phyloP scores from a whole-genome alignment of 768 basidiomycete species.

The Lactarius sp. region DNA sequence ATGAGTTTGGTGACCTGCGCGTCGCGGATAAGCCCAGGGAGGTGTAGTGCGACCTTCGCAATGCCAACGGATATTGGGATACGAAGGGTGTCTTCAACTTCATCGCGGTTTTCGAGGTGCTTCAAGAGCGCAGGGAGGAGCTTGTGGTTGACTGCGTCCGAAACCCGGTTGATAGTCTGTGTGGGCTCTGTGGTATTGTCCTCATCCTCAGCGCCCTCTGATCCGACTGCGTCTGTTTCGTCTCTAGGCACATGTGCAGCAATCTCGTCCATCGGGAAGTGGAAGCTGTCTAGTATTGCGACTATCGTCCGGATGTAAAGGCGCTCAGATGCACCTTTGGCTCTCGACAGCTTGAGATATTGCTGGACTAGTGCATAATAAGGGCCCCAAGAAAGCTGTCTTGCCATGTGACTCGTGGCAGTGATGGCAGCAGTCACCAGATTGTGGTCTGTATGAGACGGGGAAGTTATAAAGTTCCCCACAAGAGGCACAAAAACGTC shows the following conservation, averaged over 20 bases:
- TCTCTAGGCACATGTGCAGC: constrained; percentile 33
- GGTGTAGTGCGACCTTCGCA: constrained; percentile 73
- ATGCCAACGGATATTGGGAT: constrained; percentile 88
- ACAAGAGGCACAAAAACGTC: constrained; percentile 88
- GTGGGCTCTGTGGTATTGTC: constrained; percentile 21
- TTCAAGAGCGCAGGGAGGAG: constrained; percentile 76
- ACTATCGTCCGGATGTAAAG: constrained; percentile 84
- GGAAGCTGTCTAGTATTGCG: constrained; percentile 82
- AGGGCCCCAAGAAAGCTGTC: constrained; percentile 73
- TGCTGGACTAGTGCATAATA: constrained; percentile 79
- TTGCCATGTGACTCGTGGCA: constrained; percentile 73
- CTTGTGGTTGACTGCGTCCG: constrained; percentile 68
- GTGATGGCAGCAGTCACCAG: constrained; percentile 86
- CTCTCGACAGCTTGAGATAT: constrained; percentile 64
- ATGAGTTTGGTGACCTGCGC: constrained; percentile 71
- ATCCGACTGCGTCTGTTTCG: constrained; percentile 31
- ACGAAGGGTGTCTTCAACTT: constrained; percentile 77
- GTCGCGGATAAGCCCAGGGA: constrained; percentile 60
- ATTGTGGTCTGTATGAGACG: constrained; percentile 68
- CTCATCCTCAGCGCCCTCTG: constrained; percentile 30
- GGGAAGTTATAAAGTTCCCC: constrained; percentile 67
- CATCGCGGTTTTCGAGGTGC: constrained; percentile 78
- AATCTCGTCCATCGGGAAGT: constrained; percentile 74
- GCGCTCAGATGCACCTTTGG: constrained; percentile 68
- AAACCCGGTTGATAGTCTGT: constrained; percentile 39